Evolutionary conservation across 169 alveolate genomes (phyloP), one percentile per base, ranked within the genome.

Genomic region (Neospora caninum): DNA sequence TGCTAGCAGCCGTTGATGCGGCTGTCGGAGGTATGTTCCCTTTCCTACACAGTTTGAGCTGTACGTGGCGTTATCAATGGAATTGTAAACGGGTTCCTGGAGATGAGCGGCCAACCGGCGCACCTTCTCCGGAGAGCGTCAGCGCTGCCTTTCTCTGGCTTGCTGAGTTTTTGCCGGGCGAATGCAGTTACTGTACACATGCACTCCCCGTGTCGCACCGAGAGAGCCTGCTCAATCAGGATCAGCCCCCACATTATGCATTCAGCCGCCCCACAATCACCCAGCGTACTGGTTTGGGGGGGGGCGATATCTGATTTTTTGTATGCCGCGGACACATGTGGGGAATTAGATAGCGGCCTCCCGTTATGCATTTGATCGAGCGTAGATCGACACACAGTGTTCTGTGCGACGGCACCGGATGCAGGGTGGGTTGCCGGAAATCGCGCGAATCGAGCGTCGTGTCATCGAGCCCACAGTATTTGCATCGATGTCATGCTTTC

Each of bases 1-100:
- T 96, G 49, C 94, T 96, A 70, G 95, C 98, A 6, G 96, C 96
- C 96, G 96, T 94, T 39, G 98, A 97, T 88, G 95, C 97, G 78
- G 78, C 97, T 22, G 96, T 97, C 29, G 98, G 98, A 0, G 98
- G 97, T 86, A 95, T 95, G 95, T 95, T 49, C 13, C 58, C 58
- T 49, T 49, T 13, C 58, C 58, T 49, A 96, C 0, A 97, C 96
- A 29, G 91, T 96, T 49, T 49, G 58, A 49, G 58, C 58, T 13
- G 58, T 49, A 7, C 13, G 4, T 7, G 58, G 13, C 13, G 58
- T 49, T 49, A 13, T 49, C 58, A 13, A 4, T 49, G 58, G 58
- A 49, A 13, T 49, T 49, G 4, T 49, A 7, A 7, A 13, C 58
- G 58, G 13, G 58, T 49, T 49, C 58, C 22, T 49, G 13, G 58